Conservation (phyloP, 1,284 basidiomycete species). For the Megacollybia platyphylla region DNA sequence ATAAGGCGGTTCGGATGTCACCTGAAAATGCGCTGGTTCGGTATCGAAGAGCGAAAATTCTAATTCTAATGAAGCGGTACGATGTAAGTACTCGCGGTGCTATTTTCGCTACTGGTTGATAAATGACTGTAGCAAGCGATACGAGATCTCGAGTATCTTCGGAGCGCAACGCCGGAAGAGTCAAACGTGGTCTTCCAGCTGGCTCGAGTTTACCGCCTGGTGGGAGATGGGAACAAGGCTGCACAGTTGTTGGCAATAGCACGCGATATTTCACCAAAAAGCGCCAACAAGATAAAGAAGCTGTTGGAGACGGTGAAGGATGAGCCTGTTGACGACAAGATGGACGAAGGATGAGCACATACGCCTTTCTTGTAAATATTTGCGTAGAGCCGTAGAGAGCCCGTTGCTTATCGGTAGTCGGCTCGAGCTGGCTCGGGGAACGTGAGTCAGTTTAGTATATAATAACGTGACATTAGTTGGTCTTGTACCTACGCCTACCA, state of each 20-base stretch:
- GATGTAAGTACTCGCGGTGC: constrained; percentile 40
- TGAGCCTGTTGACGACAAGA: constrained; percentile 50
- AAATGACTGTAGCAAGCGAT: constrained; percentile 27
- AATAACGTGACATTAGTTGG: neutral
- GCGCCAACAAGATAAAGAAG: constrained; percentile 64
- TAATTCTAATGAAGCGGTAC: constrained; percentile 73
- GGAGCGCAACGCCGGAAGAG: constrained; percentile 79
- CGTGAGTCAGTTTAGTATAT: too few relatives aligned
- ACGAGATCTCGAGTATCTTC: constrained; percentile 65
- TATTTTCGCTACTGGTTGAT: neutral
- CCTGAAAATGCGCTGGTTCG: constrained; percentile 82
- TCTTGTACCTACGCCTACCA: neutral
- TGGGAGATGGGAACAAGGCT: constrained; percentile 68
- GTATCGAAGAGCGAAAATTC: constrained; percentile 82
- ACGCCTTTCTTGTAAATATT: constrained; percentile 22
- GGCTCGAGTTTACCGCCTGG: constrained; percentile 78
- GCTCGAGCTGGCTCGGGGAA: too few relatives aligned
- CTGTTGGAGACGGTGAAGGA: constrained; percentile 60
- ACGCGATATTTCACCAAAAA: constrained; percentile 76
- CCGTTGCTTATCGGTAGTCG: too few relatives aligned
- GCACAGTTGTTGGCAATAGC: constrained; percentile 78
- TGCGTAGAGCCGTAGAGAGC: neutral
- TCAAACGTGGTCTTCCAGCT: constrained; percentile 91
- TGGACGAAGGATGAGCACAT: constrained; percentile 53
- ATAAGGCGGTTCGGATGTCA: constrained; percentile 62